A percentile compares a stretch with the other conserved stretches of the same genome.
These are phyloP conservation scores for Daldinia concentrica DNA, from an alignment of 495 filamentous ascomycete genomes.

Conservation along the genomic window DNA sequence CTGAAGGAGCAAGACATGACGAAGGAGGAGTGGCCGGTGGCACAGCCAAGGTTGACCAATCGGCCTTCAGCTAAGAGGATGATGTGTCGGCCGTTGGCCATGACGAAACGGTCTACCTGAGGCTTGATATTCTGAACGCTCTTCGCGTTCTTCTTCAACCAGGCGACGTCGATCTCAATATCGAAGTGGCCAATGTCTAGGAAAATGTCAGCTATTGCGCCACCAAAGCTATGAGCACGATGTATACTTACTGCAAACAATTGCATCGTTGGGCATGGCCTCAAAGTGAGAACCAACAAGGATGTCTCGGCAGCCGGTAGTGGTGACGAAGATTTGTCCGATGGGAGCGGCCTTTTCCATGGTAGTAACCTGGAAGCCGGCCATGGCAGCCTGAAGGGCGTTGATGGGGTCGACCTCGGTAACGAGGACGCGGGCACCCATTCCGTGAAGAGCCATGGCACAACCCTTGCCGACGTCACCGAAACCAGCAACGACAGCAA, in stretches of 20 bases:
- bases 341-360: constrained; percentile 92
- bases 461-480: constrained; percentile 99
- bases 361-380: constrained; percentile 94
- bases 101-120: constrained; percentile 96
- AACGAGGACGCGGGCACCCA: constrained; percentile 96
- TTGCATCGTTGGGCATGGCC: constrained; percentile 97
- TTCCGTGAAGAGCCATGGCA: constrained; percentile 90
- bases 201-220: constrained; percentile 26
- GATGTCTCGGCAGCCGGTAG: constrained; percentile 98
- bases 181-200: constrained; percentile 99
- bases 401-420: constrained; percentile 99
- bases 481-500: constrained; percentile 95
- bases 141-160: constrained; percentile 94
- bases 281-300: constrained; percentile 92
- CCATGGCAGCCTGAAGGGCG: constrained; percentile 97
- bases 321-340: constrained; percentile 99
- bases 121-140: constrained; percentile 98
- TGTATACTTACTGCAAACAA: constrained; percentile 89
- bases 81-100: constrained; percentile 94
- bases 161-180: constrained; percentile 99
- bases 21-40: constrained; percentile 98
- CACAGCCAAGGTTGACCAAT: constrained; percentile 98
- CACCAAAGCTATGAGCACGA: not conserved
- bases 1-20: constrained; percentile 99
- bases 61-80: constrained; percentile 98